Evolutionary conservation across 257 asterid genomes (phyloP), one percentile per base, ranked within the genome.

Genomic region (Anisodus tanguticus): DNA sequence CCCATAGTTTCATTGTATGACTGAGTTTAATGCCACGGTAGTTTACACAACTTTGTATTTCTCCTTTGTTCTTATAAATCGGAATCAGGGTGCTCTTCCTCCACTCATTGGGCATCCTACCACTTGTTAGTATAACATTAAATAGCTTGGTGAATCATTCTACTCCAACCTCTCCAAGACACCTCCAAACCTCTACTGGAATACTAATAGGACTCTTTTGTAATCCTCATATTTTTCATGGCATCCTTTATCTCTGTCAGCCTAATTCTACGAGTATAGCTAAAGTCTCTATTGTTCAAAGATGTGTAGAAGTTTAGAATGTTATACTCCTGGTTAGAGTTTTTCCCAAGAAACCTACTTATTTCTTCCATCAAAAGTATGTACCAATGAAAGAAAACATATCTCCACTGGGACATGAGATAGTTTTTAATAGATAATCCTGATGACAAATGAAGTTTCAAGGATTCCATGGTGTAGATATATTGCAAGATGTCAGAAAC

Each of bases 71-170:
- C 9, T 37, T 37, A 16, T 67, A 37, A 31, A 68, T 68, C 4
- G 6, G 22, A 68, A 68, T 37, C 26, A 7, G 51, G 26, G 51
- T 68, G 1, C 51, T 37, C 76, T 68, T 68, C 22, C 49, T 67
- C 74, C 74, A 67, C 49, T 68, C 51, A 68, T 15, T 68, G 47
- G 59, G 49, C 51, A 68, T 37, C 76, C 76, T 68, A 15, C 76
- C 49, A 37, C 51, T 7, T 37, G 51, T 68, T 68, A 37, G 51
- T 15, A 68, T 68, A 66, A 31, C 26, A 37, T 68, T 68, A 22
- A 68, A 68, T 7, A 37, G n/a, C 26, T 68, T 37, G 74, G 49
- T 67, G 74, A 68, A 22, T 17, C 76, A 37, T 68, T 68, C 76
- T 68, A 68, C 51, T 39, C 51, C 7, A 11, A 68, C 51, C 51